Conservation (phyloP, 2,329 filamentous ascomycete species). For the Xylariomycetidae sp. region DNA sequence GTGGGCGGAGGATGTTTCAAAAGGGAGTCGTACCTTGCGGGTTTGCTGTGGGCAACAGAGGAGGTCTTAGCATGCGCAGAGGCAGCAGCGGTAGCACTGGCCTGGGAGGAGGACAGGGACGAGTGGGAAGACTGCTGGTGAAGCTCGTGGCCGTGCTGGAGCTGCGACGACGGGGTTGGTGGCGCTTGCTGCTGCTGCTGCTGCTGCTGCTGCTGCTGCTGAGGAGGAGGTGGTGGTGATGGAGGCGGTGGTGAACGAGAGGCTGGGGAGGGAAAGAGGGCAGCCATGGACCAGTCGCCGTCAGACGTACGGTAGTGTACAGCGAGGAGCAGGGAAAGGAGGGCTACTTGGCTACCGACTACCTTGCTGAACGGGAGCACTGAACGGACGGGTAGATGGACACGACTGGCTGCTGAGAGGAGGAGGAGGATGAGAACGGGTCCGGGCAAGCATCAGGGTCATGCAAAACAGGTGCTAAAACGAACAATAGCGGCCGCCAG, state of each 20-base stretch:
- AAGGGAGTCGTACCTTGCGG: constrained; percentile 3
- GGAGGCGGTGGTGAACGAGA: constrained; percentile 5
- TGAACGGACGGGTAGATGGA: no score
- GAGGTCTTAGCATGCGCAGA: constrained; percentile 8
- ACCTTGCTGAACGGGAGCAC: no score
- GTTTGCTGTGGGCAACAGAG: constrained; percentile 12
- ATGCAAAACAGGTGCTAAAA: no score
- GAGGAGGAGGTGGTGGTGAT: constrained; percentile 3
- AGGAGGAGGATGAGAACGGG: no score
- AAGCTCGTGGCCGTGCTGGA: constrained; percentile 16
- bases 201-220: constrained; percentile 2
- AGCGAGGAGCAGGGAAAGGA: no score
- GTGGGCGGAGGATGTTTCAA: not conserved
- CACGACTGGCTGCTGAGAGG: no score
- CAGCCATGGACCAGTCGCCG: constrained; percentile 19
- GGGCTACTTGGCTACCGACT: no score
- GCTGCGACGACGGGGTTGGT: constrained; percentile 8
- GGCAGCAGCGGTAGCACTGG: constrained; percentile 1
- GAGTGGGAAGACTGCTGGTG: constrained; percentile 7
- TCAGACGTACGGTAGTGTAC: no score
- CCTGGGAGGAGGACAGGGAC: constrained; percentile 2
- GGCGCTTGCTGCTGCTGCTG: constrained; percentile 4
- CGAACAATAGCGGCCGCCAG: no score
- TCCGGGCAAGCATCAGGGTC: constrained; percentile 2
- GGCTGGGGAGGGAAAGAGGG: constrained; percentile 8